These are phyloP conservation scores for Ustilago nuda DNA, from an alignment of 1,284 basidiomycete species.

Conservation along the genomic window DNA sequence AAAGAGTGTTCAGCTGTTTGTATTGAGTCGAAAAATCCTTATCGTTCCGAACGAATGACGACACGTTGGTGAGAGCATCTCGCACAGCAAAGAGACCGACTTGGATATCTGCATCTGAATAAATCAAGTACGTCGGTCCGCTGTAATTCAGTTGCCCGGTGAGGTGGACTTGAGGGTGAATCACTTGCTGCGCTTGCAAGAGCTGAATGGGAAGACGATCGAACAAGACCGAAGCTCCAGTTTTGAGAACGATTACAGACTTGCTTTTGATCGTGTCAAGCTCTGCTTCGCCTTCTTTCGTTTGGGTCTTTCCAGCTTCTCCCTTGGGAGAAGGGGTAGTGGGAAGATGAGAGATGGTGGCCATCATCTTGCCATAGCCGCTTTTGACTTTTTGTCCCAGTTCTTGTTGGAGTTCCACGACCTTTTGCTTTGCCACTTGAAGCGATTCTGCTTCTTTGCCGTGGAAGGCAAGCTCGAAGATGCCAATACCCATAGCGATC, in stretches of 20 bases:
- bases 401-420: slow-evolving; percentile 15
- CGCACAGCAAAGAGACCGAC: slow-evolving; percentile 18
- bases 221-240: slow-evolving; percentile 30
- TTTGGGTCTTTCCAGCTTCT: too few species aligned
- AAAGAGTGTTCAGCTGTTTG: slow-evolving; percentile 14
- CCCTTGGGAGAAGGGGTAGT: not conserved
- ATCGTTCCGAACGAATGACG: slow-evolving; percentile 13
- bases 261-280: slow-evolving; percentile 16
- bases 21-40: slow-evolving; percentile 18
- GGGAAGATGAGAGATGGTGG: not conserved
- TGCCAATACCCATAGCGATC: slow-evolving; percentile 15
- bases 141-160: slow-evolving; percentile 9
- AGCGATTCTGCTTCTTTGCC: slow-evolving; percentile 34
- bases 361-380: slow-evolving; percentile 15
- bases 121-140: slow-evolving; percentile 25
- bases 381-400: slow-evolving; percentile 10
- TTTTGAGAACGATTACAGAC: slow-evolving; percentile 37
- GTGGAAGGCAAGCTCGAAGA: slow-evolving; percentile 28
- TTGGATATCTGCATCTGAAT: slow-evolving; percentile 23
- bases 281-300: not conserved
- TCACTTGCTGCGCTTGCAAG: slow-evolving; percentile 12
- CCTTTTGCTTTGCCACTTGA: slow-evolving; percentile 11
- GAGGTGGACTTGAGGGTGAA: slow-evolving; percentile 9
- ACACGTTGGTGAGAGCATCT: slow-evolving; percentile 39
- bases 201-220: slow-evolving; percentile 41